A percentile compares a stretch with the other conserved stretches of the same genome.
phyloP scores from a whole-genome alignment of 495 filamentous ascomycete genomes.

The Parathielavia appendiculata region DNA sequence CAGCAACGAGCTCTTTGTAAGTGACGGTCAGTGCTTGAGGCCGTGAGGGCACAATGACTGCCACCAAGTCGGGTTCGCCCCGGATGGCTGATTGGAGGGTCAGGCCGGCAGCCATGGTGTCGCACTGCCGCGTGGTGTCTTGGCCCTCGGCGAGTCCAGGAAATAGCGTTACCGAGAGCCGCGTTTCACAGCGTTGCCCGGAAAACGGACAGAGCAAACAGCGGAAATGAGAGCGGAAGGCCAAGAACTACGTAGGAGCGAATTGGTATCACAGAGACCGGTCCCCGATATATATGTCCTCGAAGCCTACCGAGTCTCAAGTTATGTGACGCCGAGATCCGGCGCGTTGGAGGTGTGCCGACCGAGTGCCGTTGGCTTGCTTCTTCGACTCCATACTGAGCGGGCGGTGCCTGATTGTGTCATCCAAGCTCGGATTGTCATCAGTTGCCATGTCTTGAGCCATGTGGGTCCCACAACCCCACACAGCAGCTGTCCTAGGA shows the following conservation, averaged over 20 bases:
- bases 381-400: neutral
- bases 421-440: conserved; percentile 9
- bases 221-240: too few species aligned
- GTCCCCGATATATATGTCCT: neutral
- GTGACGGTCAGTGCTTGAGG: conserved; percentile 55
- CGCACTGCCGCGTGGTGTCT: neutral
- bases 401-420: conserved; percentile 13
- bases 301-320: neutral
- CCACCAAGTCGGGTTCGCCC: conserved; percentile 39
- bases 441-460: neutral
- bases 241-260: too few species aligned
- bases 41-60: conserved; percentile 63
- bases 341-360: neutral
- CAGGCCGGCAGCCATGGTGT: conserved; percentile 24
- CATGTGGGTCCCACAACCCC: conserved; percentile 6
- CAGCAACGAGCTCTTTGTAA: conserved; percentile 56
- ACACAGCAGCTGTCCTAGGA: neutral
- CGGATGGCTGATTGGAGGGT: conserved; percentile 44
- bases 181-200: conserved; percentile 14
- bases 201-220: neutral
- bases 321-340: neutral
- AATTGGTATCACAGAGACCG: too few species aligned
- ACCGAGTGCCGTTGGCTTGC: conserved; percentile 2
- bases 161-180: neutral
- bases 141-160: conserved; percentile 1